These are phyloP conservation scores for Diversispora eburnea DNA, from an alignment of 192 early-diverging fungal genomes.

Conservation along the genomic window DNA sequence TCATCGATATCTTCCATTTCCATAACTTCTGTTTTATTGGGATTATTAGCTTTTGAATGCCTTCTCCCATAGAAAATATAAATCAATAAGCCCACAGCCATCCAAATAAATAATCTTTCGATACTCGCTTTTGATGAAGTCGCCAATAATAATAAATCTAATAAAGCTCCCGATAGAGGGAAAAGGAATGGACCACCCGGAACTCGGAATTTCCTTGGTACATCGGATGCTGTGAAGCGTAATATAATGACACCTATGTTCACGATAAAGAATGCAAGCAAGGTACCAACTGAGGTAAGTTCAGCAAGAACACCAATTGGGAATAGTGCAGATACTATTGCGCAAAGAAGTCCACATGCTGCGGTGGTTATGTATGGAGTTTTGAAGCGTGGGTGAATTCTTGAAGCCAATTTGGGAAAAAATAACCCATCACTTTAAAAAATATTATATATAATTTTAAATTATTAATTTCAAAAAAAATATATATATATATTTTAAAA, in stretches of 20 bases:
- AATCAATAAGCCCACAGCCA: slow-evolving; percentile 72
- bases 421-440: slow-evolving; percentile 62
- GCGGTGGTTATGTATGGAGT: slow-evolving; percentile 76
- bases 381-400: slow-evolving; percentile 66
- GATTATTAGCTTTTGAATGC: too few relatives aligned
- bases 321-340: slow-evolving; percentile 65
- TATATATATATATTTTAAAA: too few relatives aligned
- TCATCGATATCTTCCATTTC: too few relatives aligned
- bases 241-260: slow-evolving; percentile 72
- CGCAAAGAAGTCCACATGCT: slow-evolving; percentile 59
- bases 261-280: slow-evolving; percentile 83
- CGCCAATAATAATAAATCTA: slow-evolving; percentile 62
- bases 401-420: slow-evolving; percentile 67
- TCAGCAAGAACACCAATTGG: slow-evolving; percentile 82
- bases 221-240: slow-evolving; percentile 68
- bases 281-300: slow-evolving; percentile 81
- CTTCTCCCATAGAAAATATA: slow-evolving; percentile 59
- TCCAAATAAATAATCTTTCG: slow-evolving; percentile 75
- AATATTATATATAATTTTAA: background rate
- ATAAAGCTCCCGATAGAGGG: slow-evolving; percentile 58
- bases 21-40: too few relatives aligned
- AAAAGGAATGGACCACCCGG: slow-evolving; percentile 67
- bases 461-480: background rate
- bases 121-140: slow-evolving; percentile 63
- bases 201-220: slow-evolving; percentile 65